Percentiles rank a stretch among this genome's conserved stretches.
These are phyloP conservation scores for Sindora glabra DNA, from an alignment of 306 rosid species.

Conservation along the genomic window DNA sequence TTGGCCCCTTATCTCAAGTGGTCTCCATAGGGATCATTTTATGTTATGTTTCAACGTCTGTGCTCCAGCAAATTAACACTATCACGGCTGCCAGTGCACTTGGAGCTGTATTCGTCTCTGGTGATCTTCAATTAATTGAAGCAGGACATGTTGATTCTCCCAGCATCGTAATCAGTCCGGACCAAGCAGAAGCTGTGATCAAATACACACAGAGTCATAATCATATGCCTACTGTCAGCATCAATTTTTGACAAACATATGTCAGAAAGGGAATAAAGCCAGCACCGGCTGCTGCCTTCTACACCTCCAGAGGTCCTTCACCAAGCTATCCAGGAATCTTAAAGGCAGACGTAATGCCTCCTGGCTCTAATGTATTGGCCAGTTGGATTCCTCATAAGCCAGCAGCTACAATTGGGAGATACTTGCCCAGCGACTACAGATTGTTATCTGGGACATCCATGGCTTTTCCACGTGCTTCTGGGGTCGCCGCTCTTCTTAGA, in stretches of 20 bases:
- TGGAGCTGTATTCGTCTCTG: constrained; percentile 27
- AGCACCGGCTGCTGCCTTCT: constrained; percentile 29
- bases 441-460: constrained; percentile 28
- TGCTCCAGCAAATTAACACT: background rate
- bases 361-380: constrained; percentile 20
- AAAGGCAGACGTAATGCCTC: constrained; percentile 38
- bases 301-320: constrained; percentile 39
- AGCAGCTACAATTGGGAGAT: constrained; percentile 19
- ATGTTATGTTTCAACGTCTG: background rate
- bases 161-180: constrained; percentile 10
- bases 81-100: background rate
- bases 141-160: constrained; percentile 1
- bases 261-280: constrained; percentile 23
- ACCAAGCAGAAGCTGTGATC: constrained; percentile 12
- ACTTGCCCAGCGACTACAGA: constrained; percentile 16
- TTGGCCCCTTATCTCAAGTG: background rate
- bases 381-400: background rate
- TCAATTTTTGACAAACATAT: constrained; percentile 26
- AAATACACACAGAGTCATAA: constrained; percentile 3
- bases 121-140: constrained; percentile 15
- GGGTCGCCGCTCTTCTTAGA: constrained; percentile 22
- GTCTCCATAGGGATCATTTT: constrained; percentile 1
- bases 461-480: constrained; percentile 23
- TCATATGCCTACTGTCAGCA: constrained; percentile 6
- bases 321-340: constrained; percentile 4